These are phyloP conservation scores for Sungouiozyma ichnusensis DNA, from an alignment of 805 yeast genomes.

Conservation along the genomic window DNA sequence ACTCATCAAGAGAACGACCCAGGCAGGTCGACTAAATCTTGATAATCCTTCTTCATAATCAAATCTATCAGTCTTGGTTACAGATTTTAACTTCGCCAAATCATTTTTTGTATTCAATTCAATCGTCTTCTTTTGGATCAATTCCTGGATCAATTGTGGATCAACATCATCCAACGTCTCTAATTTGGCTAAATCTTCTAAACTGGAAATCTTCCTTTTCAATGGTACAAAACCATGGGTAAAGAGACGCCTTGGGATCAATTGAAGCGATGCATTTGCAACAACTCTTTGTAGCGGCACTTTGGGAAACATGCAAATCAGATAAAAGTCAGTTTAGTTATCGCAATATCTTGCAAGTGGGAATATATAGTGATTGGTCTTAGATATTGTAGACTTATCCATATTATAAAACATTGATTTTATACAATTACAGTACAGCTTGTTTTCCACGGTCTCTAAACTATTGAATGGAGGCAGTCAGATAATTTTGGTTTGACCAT, in stretches of 20 bases:
- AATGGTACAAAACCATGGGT: too few species aligned
- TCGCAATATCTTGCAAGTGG: too few species aligned
- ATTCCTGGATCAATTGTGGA: slow-evolving; percentile 22
- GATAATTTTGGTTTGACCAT: too few species aligned
- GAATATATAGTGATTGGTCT: too few species aligned
- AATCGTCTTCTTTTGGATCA: slow-evolving; percentile 24
- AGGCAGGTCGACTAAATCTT: slow-evolving; percentile 21
- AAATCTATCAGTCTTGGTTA: slow-evolving; percentile 14
- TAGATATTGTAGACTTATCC: too few species aligned
- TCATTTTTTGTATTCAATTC: slow-evolving; percentile 23
- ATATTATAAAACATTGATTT: too few species aligned
- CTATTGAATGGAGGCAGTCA: too few species aligned
- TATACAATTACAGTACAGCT: too few species aligned
- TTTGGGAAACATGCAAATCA: too few species aligned
- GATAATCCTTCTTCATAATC: slow-evolving; percentile 10
- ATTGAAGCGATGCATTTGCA: not conserved
- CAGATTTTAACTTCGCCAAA: slow-evolving; percentile 17
- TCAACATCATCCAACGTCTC: slow-evolving; percentile 25
- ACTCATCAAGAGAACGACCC: slow-evolving; percentile 26
- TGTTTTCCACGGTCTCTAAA: too few species aligned
- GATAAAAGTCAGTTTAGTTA: too few species aligned
- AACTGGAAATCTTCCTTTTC: slow-evolving; percentile 9
- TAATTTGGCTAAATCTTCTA: slow-evolving; percentile 26
- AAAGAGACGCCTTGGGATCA: not conserved
- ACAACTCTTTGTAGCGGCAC: too few species aligned